Evolutionary conservation across 345 rosid genomes (phyloP).

Genomic region (Arabidopsis arenosa): DNA sequence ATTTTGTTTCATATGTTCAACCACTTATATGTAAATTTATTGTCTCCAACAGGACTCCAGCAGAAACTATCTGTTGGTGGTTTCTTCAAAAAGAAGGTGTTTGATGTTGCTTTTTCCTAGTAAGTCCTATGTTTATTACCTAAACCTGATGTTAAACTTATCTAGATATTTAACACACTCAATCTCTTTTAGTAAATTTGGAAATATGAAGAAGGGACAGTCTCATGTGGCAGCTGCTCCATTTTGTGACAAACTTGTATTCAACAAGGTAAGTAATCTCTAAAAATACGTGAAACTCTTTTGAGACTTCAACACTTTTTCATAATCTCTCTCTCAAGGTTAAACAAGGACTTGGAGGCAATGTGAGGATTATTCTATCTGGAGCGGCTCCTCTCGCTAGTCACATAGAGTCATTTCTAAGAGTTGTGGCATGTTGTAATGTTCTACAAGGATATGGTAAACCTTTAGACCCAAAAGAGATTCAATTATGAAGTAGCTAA

Average conservation of each 20-base stretch:
- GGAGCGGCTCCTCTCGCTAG: conserved; percentile 89
- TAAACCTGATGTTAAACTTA: neutral
- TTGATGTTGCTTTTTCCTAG: conserved; percentile 76
- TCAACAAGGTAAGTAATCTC: conserved; percentile 59
- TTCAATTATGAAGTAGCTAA: neutral
- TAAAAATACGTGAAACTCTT: neutral
- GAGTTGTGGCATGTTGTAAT: conserved; percentile 89
- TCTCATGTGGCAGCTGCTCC: conserved; percentile 72
- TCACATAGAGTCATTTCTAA: conserved; percentile 79
- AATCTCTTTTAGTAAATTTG: conserved; percentile 59
- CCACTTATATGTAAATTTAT: neutral
- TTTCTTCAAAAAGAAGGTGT: conserved; percentile 61
- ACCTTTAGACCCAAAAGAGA: neutral
- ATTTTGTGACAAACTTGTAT: conserved; percentile 76
- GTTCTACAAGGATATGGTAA: conserved; percentile 94
- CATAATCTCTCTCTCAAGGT: conserved; percentile 48
- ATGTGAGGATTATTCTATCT: conserved; percentile 75
- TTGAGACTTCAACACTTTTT: neutral
- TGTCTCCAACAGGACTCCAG: conserved; percentile 59
- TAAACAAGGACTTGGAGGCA: conserved; percentile 86
- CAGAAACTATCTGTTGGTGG: conserved; percentile 81
- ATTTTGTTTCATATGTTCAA: neutral
- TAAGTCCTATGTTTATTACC: conserved; percentile 48
- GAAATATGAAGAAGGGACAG: conserved; percentile 64
- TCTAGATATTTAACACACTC: conserved; percentile 10